These are phyloP conservation scores for Mycosphaerella sp. DNA, from an alignment of 2,329 filamentous ascomycete species.

Conservation along the genomic window DNA sequence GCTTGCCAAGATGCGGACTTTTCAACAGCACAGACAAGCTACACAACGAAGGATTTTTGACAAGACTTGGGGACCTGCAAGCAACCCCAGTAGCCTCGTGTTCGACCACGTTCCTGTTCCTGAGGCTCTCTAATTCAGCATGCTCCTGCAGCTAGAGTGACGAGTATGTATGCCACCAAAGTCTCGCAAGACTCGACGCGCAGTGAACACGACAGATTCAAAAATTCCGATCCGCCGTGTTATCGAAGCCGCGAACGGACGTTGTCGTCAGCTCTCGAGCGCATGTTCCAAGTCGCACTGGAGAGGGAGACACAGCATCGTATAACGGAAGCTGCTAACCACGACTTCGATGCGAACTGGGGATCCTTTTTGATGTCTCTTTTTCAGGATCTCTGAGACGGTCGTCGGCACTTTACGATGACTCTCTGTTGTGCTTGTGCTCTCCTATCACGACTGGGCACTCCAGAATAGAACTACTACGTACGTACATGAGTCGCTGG, in stretches of 20 bases:
- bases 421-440: neutral
- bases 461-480: neutral
- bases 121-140: neutral
- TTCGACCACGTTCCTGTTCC: neutral
- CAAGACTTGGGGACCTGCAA: neutral
- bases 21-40: neutral
- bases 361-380: neutral
- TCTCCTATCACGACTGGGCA: neutral
- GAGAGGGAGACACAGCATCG: neutral
- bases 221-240: neutral
- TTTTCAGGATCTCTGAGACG: neutral
- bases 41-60: neutral
- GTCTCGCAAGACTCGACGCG: neutral
- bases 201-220: neutral
- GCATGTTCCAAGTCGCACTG: neutral
- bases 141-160: neutral
- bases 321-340: neutral
- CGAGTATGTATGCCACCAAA: neutral
- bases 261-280: neutral
- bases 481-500: neutral
- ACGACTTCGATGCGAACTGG: neutral
- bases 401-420: neutral
- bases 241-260: neutral
- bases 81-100: neutral
- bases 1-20: neutral